Evolutionary conservation across 345 rosid species (phyloP).

Genomic region (Camelina neglecta): DNA sequence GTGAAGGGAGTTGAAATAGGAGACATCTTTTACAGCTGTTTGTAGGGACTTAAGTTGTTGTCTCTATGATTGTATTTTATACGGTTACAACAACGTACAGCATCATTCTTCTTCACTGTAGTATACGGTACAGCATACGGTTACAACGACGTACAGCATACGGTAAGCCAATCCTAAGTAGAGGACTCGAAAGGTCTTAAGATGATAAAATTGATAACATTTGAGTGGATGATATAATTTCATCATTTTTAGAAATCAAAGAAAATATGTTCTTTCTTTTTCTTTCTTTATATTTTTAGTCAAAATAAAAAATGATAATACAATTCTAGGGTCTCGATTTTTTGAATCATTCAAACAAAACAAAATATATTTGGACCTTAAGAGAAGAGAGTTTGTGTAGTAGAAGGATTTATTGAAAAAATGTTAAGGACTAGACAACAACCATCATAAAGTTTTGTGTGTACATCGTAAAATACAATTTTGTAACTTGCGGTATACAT

Average conservation of each 20-base stretch:
- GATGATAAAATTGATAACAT: constrained; percentile 4
- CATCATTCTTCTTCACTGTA: not conserved
- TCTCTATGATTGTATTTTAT: not conserved
- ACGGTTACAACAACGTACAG: not conserved
- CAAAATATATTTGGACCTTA: not conserved
- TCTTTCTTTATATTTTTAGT: not conserved
- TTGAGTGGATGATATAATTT: not conserved
- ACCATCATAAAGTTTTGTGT: not conserved
- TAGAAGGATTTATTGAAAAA: too few species aligned
- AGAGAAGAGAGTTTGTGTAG: constrained; percentile 8
- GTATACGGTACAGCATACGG: not conserved
- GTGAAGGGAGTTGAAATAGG: not conserved
- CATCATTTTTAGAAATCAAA: not conserved
- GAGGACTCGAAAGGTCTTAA: not conserved
- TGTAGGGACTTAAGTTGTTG: not conserved
- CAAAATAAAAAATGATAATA: not conserved
- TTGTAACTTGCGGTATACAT: too few species aligned
- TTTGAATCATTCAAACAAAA: not conserved
- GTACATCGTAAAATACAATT: too few species aligned
- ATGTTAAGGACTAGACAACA: not conserved
- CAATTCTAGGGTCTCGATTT: not conserved
- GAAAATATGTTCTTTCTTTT: too few species aligned
- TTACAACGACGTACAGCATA: not conserved
- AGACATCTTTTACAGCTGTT: constrained; percentile 9
- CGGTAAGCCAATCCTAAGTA: not conserved